Percentiles rank a stretch among this genome's conserved stretches.
Evolutionary conservation across 2,329 filamentous ascomycete species (phyloP).

Genomic region (Fusarium subglutinans): DNA sequence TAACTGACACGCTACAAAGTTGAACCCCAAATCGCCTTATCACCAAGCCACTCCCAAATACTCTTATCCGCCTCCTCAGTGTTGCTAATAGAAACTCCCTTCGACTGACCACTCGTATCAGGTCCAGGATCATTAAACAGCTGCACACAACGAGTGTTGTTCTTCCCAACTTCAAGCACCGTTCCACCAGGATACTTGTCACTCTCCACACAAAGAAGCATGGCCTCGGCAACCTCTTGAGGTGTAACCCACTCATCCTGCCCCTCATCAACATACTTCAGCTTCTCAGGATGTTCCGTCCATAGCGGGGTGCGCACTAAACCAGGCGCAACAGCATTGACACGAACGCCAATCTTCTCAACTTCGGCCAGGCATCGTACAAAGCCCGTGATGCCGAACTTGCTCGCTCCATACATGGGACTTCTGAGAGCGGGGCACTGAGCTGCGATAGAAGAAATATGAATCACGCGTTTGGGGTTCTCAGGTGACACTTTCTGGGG

Average conservation of each 20-base stretch:
- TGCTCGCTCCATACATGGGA: conserved; percentile 53
- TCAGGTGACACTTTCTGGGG: conserved; percentile 26
- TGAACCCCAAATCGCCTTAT: conserved; percentile 40
- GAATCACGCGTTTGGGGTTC: conserved; percentile 50
- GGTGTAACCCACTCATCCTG: conserved; percentile 54
- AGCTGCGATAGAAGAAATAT: conserved; percentile 50
- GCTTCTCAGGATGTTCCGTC: conserved; percentile 56
- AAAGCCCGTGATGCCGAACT: conserved; percentile 52
- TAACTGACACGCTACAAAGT: background rate
- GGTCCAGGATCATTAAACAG: conserved; percentile 53
- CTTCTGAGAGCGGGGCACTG: conserved; percentile 47
- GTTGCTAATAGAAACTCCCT: conserved; percentile 45
- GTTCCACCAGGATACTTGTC: conserved; percentile 50
- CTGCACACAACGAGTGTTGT: conserved; percentile 46
- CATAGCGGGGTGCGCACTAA: conserved; percentile 57
- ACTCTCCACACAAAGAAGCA: conserved; percentile 52
- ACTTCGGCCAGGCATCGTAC: conserved; percentile 52
- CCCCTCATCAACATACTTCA: conserved; percentile 47
- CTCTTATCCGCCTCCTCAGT: conserved; percentile 38
- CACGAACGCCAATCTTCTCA: conserved; percentile 49
- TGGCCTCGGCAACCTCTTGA: conserved; percentile 54
- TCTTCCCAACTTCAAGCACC: conserved; percentile 52
- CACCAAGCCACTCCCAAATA: conserved; percentile 42
- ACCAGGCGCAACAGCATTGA: conserved; percentile 57
- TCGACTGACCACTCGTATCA: conserved; percentile 35